Evolutionary conservation across 1,284 basidiomycete species (phyloP), one percentile per base, ranked within the genome.

Genomic region (Cystodermella granulosa): DNA sequence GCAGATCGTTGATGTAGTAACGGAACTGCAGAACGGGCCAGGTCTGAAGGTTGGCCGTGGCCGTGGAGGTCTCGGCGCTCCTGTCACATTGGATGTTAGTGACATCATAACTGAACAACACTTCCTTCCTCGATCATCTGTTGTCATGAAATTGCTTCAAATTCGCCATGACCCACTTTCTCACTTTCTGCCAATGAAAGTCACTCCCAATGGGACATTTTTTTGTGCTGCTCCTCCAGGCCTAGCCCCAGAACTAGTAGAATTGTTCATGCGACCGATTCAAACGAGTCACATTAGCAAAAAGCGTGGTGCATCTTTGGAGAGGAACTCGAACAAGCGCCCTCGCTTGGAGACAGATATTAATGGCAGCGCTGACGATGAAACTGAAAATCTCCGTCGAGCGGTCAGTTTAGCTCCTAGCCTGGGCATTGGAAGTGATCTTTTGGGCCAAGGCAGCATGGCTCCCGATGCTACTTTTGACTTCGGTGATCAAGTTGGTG

Each of bases 81-180:
- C 77, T 21, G 72, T 79, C 34, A 73, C 76, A 22, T 73, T 77
- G 56, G 84, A 90, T 63, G 78, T 87, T 52, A 82, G 81, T 43
- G 77, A 76, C 44, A 93, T 94, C 51, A 69, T 90, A 36, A 81
- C 82, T 3, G 79, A 84, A 50, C 85, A 91, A 50, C 81, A 82
- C 42, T 93, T 84, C 62, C 81, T 96, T 39, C 90, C 91, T 5
- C 80, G 84, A 23, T 91, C 91, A 11, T 73, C 86, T 2, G 76
- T 87, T 43, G 80, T 91, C 43, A 83, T 91, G 76, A 83, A 85
- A 18, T 74, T 95, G 7, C 75, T 88, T 42, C 83, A 88, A 58
- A 91, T 95, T 55, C 81, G 87, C 28, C 81, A 85, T 20, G 90
- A 96, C 57, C 92, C 92, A 14, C 69, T 88, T 2, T 72, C 83